phyloP scores from a whole-genome alignment of 768 basidiomycete genomes.

The Punctularia strigosozonata region DNA sequence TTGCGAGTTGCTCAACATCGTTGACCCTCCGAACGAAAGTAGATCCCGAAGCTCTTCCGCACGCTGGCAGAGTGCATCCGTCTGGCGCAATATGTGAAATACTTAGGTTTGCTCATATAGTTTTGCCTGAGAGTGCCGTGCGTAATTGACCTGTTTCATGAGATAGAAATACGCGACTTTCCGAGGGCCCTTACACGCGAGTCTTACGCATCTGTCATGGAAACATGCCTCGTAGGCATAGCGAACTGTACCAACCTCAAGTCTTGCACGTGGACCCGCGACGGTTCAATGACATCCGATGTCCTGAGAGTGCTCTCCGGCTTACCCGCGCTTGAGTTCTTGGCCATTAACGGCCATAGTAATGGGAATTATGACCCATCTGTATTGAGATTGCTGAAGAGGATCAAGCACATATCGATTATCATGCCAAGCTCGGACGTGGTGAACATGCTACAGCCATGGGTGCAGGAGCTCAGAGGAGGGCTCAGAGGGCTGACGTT shows the following conservation, averaged over 20 bases:
- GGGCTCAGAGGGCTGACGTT: conserved; percentile 48
- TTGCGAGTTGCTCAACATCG: not conserved
- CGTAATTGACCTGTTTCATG: not conserved
- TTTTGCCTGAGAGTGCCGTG: no score
- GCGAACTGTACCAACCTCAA: conserved; percentile 48
- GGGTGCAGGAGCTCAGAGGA: conserved; percentile 33
- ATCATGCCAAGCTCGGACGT: conserved; percentile 65
- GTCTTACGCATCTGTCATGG: conserved; percentile 22
- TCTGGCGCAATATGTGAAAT: conserved; percentile 45
- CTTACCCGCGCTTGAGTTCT: conserved; percentile 31
- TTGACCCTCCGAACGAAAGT: conserved; percentile 1
- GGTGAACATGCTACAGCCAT: conserved; percentile 33
- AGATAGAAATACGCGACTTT: conserved; percentile 63
- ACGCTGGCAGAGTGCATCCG: conserved; percentile 44
- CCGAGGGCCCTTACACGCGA: conserved; percentile 35
- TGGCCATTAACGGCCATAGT: conserved; percentile 65
- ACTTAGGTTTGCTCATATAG: conserved; percentile 38
- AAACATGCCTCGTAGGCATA: conserved; percentile 36
- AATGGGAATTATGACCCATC: conserved; percentile 40
- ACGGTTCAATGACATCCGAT: conserved; percentile 53
- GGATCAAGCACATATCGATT: conserved; percentile 43
- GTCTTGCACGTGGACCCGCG: conserved; percentile 70
- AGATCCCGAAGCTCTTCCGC: conserved; percentile 53
- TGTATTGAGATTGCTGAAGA: conserved; percentile 37
- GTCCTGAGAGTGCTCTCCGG: conserved; percentile 41